Conservation (phyloP, 2,329 filamentous ascomycete species). For the Helotiales sp. region DNA sequence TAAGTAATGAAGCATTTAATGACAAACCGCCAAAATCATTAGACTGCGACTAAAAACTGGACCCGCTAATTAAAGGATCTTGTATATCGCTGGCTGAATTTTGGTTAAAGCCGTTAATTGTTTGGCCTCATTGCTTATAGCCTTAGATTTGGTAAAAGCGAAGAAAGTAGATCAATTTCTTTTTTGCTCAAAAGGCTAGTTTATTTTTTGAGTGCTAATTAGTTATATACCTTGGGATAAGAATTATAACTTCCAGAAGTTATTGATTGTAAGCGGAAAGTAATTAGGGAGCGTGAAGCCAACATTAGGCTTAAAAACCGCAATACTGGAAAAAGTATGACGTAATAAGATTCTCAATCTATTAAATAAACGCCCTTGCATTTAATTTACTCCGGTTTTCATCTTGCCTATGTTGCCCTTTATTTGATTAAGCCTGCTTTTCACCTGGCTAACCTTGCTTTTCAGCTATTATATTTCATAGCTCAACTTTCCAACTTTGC, state of each 20-base stretch:
- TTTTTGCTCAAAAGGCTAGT: not conserved
- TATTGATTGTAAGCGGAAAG: no score
- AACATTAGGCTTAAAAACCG: no score
- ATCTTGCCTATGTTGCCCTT: no score
- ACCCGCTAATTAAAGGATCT: not conserved
- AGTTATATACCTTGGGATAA: not conserved
- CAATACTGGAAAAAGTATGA: no score
- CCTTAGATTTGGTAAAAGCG: not conserved
- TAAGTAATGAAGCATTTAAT: not conserved
- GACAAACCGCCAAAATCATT: not conserved
- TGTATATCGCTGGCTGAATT: not conserved
- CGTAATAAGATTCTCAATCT: no score
- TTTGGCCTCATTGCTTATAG: not conserved
- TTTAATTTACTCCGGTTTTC: no score
- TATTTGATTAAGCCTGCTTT: no score
- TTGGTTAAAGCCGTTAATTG: not conserved
- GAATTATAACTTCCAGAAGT: no score
- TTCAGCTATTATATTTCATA: no score
- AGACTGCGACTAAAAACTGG: not conserved
- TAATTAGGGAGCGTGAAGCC: no score
- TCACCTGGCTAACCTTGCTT: no score
- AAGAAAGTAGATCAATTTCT: not conserved
- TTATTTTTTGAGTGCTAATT: not conserved
- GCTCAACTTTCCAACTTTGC: not conserved
- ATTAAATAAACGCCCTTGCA: no score